Evolutionary conservation across 2,329 filamentous ascomycete genomes (phyloP).

Genomic region (Verticillium zaregamsianum): DNA sequence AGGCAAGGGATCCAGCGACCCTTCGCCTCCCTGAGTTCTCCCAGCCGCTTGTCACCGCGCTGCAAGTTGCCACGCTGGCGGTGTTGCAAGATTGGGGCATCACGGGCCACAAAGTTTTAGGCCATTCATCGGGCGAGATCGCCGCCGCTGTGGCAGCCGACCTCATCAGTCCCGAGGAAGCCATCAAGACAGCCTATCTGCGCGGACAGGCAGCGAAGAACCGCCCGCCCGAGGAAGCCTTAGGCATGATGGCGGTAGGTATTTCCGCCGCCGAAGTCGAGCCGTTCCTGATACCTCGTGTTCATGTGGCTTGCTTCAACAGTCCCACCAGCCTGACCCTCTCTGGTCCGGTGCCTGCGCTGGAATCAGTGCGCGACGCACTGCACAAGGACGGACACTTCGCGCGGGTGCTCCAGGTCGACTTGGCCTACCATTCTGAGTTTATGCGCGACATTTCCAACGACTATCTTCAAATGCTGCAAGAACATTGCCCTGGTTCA

Average conservation of each 20-base stretch:
- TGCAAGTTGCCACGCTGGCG: constrained; percentile 28
- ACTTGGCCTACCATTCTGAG: constrained; percentile 13
- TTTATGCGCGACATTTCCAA: constrained; percentile 8
- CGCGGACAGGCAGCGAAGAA: constrained; percentile 3
- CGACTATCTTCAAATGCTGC: background rate
- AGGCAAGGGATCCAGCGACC: constrained; percentile 7
- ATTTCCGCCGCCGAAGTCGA: background rate
- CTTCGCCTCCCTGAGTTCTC: constrained; percentile 27
- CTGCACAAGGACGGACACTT: constrained; percentile 12
- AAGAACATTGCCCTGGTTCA: background rate
- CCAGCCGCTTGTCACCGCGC: constrained; percentile 28
- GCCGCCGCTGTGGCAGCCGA: constrained; percentile 15
- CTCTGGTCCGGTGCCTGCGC: background rate
- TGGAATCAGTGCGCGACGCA: background rate
- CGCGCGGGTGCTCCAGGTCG: constrained; percentile 16
- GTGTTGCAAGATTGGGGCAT: constrained; percentile 15
- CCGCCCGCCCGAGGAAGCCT: background rate
- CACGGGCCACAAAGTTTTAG: constrained; percentile 3
- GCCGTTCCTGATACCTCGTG: background rate
- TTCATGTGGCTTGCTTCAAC: constrained; percentile 8
- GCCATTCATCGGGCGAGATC: constrained; percentile 17
- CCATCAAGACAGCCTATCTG: constrained; percentile 7
- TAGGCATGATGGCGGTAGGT: constrained; percentile 5
- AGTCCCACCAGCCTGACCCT: constrained; percentile 9
- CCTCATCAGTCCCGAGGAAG: background rate